These are phyloP conservation scores for Gautieria morchelliformis DNA, from an alignment of 768 basidiomycete species.

Conservation along the genomic window DNA sequence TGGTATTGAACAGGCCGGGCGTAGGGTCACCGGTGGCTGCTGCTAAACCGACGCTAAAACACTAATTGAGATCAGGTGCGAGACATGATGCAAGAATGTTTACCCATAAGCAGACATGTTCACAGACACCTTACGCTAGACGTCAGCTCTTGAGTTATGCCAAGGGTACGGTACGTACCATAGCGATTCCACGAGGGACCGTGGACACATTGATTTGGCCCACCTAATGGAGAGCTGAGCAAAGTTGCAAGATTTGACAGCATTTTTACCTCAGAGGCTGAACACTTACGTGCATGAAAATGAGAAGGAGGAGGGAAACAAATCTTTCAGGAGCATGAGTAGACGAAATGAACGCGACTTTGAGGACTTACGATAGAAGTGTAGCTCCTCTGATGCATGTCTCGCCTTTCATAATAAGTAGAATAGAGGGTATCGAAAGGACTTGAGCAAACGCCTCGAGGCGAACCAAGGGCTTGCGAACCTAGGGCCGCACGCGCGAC, in stretches of 20 bases:
- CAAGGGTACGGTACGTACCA: conserved; percentile 38
- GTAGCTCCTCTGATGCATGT: conserved; percentile 65
- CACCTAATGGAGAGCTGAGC: conserved; percentile 36
- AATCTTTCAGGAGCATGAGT: conserved; percentile 22
- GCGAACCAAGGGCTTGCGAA: not conserved
- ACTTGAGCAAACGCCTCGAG: not conserved
- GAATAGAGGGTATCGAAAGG: not conserved
- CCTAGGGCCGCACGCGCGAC: not conserved
- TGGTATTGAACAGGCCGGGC: conserved; percentile 53
- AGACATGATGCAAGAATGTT: conserved; percentile 4
- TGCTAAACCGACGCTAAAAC: conserved; percentile 26
- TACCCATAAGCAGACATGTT: conserved; percentile 68
- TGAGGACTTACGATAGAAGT: conserved; percentile 53
- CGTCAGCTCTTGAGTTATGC: conserved; percentile 10
- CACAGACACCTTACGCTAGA: conserved; percentile 42
- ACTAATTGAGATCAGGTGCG: conserved; percentile 26
- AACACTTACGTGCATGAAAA: conserved; percentile 68
- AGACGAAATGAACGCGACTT: conserved; percentile 13
- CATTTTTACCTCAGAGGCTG: conserved; percentile 2
- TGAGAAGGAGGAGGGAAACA: conserved; percentile 48
- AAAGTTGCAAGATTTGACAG: conserved; percentile 9
- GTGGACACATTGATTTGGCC: conserved; percentile 74
- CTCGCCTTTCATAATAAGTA: conserved; percentile 55
- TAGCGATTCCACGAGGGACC: conserved; percentile 60
- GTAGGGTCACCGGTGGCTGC: conserved; percentile 48